These are phyloP conservation scores for Rosa rugosa DNA, from an alignment of 306 rosid species.

Conservation along the genomic window DNA sequence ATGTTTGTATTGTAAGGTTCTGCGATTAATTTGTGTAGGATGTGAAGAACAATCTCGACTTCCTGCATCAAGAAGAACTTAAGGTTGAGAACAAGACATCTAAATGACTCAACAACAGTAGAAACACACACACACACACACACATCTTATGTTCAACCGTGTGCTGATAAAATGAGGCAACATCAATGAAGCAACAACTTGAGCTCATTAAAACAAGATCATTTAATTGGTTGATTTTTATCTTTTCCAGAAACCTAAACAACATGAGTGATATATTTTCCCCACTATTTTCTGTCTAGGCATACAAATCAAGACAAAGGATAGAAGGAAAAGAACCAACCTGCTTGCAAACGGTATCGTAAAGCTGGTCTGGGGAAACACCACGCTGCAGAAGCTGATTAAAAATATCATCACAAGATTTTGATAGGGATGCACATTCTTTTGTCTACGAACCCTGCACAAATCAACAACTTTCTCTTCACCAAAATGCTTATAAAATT, in stretches of 20 bases:
- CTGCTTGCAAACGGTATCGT: conserved; percentile 86
- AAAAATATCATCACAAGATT: conserved; percentile 84
- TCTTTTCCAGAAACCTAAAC: background rate
- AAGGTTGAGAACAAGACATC: too few species aligned
- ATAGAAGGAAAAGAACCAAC: conserved; percentile 33
- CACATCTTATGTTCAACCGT: too few species aligned
- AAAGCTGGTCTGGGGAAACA: conserved; percentile 69
- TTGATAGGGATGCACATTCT: conserved; percentile 51
- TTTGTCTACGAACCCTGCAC: conserved; percentile 77
- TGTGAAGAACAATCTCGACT: too few species aligned
- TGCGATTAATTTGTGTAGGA: too few species aligned
- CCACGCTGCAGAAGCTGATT: conserved; percentile 81
- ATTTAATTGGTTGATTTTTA: too few species aligned
- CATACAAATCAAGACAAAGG: conserved; percentile 4
- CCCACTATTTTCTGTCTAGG: conserved; percentile 1
- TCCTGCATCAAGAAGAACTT: too few species aligned
- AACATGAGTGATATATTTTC: background rate
- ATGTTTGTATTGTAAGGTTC: too few species aligned
- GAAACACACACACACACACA: too few species aligned
- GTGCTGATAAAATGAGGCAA: too few species aligned
- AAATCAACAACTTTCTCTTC: conserved; percentile 13
- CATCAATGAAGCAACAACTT: too few species aligned
- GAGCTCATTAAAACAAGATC: background rate
- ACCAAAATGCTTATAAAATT: conserved; percentile 2
- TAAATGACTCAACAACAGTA: too few species aligned